Evolutionary conservation across 805 yeast genomes (phyloP), one percentile per base, ranked within the genome.

Genomic region (Millerago galiae): DNA sequence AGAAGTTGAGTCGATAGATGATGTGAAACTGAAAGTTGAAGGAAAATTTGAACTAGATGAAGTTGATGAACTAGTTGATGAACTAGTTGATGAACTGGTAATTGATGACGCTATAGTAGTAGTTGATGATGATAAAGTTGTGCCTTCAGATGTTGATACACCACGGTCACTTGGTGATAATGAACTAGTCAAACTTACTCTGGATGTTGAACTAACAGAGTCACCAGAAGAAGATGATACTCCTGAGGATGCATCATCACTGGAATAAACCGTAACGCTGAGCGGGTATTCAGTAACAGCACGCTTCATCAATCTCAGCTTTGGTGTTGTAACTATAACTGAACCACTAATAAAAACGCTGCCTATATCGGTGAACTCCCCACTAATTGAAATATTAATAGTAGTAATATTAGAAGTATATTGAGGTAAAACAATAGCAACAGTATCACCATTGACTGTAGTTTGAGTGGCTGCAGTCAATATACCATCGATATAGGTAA

Each of bases 401-500:
- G 26, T 4, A 3, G 26, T 9, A 4, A 9, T 14, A 3, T 15
- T 31, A 8, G 11, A 15, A 15, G 25, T 24, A n/a, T 18, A 30
- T 5, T 14, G 12, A 11, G 28, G 13, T 12, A 38, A 24, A 13
- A 5, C 24, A 29, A 42, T 28, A 31, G 41, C 12, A 38, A 45
- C 35, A 41, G 44, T 7, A 39, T 38, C 40, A 4, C 15, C 37
- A 15, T 42, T 29, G 31, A 44, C 29, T 17, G 40, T 6, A 21
- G 35, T 17, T 2, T 38, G 14, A 15, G 43, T 43, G 11, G 16
- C 26, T 6, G 41, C 2, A 4, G 39, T 15, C 25, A 25, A 25
- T 2, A 7, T 41, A 39, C 49, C 56, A 34, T 42, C 45, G 27
- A 47, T 46, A 13, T 34, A 34, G 11, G 38, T 41, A 27, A 25